Evolutionary conservation across 805 yeast genomes (phyloP).

Genomic region (Yarrowia divulgata): DNA sequence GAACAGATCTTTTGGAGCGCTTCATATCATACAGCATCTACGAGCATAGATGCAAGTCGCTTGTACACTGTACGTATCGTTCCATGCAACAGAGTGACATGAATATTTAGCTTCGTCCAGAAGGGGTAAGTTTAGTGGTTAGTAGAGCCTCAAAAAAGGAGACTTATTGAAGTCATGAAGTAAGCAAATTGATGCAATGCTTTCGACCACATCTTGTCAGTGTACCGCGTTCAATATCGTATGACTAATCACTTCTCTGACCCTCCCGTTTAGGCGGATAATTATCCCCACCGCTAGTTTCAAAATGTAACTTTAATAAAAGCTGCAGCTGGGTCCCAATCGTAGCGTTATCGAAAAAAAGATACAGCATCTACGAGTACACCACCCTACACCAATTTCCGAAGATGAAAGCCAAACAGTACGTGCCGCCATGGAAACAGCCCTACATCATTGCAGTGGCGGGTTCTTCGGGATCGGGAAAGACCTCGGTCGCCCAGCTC

Average conservation of each 20-base stretch:
- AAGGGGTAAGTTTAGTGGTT: background rate
- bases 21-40: no score
- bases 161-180: no score
- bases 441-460: conserved; percentile 90
- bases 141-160: no score
- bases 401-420: conserved; percentile 46
- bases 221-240: no score
- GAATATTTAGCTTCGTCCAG: background rate
- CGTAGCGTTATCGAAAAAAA: conserved; percentile 25
- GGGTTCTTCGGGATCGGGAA: conserved; percentile 89
- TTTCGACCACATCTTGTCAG: no score
- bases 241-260: no score
- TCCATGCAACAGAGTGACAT: background rate
- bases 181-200: no score
- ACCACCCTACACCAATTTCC: background rate
- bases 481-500: conserved; percentile 86
- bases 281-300: background rate
- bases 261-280: background rate
- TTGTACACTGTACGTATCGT: background rate
- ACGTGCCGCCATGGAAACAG: conserved; percentile 86
- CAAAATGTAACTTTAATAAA: background rate
- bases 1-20: background rate
- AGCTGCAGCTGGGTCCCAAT: conserved; percentile 19
- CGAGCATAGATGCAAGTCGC: background rate
- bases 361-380: conserved; percentile 1